These are phyloP conservation scores for Trichoderma reesei DNA, from an alignment of 495 filamentous ascomycete genomes.

Conservation along the genomic window DNA sequence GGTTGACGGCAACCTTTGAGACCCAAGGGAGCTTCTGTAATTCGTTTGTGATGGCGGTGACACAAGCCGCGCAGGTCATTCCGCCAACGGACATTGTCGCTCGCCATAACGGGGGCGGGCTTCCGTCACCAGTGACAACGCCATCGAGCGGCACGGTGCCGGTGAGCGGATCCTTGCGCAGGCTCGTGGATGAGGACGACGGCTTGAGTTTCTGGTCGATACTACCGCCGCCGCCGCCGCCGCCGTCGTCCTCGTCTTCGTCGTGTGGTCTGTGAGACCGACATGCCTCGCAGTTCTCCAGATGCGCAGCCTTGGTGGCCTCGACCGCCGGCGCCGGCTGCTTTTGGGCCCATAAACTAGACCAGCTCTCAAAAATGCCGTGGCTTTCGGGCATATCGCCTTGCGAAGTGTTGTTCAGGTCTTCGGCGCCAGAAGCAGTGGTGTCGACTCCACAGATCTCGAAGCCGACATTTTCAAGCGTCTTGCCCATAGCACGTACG, in stretches of 20 bases:
- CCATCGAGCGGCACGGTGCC: background rate
- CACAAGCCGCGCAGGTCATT: slow-evolving; percentile 79
- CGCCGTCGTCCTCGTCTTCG: no score
- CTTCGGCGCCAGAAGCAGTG: slow-evolving; percentile 24
- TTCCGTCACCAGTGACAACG: background rate
- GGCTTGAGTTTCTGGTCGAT: slow-evolving; percentile 13
- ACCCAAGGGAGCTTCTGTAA: slow-evolving; percentile 56
- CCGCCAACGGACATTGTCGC: slow-evolving; percentile 64
- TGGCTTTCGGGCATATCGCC: background rate
- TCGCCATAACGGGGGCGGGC: slow-evolving; percentile 24
- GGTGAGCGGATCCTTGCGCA: background rate
- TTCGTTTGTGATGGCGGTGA: slow-evolving; percentile 51
- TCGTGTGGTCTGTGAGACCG: background rate
- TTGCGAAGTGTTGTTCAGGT: background rate
- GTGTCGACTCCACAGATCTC: slow-evolving; percentile 35
- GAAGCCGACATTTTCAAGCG: slow-evolving; percentile 37
- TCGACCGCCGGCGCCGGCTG: slow-evolving; percentile 13
- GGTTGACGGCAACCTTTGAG: slow-evolving; percentile 52
- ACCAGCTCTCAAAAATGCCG: slow-evolving; percentile 5
- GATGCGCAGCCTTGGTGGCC: slow-evolving; percentile 14
- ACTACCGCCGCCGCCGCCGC: background rate
- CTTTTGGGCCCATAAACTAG: slow-evolving; percentile 19
- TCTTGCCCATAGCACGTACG: slow-evolving; percentile 26
- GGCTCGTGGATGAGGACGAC: background rate
- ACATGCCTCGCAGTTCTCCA: slow-evolving; percentile 16